Evolutionary conservation across 768 basidiomycete genomes (phyloP), one percentile per base, ranked within the genome.

Genomic region (Tephrocybe sp.): DNA sequence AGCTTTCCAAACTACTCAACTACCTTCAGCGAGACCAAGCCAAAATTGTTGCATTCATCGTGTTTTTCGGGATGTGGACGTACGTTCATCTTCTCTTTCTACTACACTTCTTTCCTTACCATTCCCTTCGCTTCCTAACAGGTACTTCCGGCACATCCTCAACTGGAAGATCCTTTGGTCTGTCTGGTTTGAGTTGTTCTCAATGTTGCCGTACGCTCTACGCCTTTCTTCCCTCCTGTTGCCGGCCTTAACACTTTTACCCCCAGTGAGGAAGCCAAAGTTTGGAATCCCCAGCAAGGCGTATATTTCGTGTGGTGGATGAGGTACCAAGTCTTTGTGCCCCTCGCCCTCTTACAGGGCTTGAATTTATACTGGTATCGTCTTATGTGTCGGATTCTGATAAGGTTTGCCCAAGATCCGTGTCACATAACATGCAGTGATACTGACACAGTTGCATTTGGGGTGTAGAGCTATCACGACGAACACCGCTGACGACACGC

Each of bases 301-400:
- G 77, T 74, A 7, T 94, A 85, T 74, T 68, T 95, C 54, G 74
- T 67, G 1, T 61, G 67, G 61, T 97, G 92, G 90, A 84, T 94
- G 80, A 80, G 75, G 59, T 84, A 82, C 58, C 91, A 93, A 56
- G 80, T 95, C 42, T 90, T 94, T 58, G 53, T 68, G 0, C 87
- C 93, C 0, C 69, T 98, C 48, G 54, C 82, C 4, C 69, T 91
- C 0, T 74, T 99, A 13, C 91, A 94, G 63, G 57, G 80, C 34
- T 74, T 99, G 58, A 97, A 97, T 63, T 50, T 95, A 19, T 97
- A 97, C 75, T 97, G 94, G 94, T 95, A 90, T 65, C 83, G 75
- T 69, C 73, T 93, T 22, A 93, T 97, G 64, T 67, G 79, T 64
- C 83, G 91, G 45, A 86, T 95, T 45, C 73, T 87, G 13, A 65